Base-by-base conservation (phyloP, 352 stramenopile species). In the Thalassiosira pacifica region DNA sequence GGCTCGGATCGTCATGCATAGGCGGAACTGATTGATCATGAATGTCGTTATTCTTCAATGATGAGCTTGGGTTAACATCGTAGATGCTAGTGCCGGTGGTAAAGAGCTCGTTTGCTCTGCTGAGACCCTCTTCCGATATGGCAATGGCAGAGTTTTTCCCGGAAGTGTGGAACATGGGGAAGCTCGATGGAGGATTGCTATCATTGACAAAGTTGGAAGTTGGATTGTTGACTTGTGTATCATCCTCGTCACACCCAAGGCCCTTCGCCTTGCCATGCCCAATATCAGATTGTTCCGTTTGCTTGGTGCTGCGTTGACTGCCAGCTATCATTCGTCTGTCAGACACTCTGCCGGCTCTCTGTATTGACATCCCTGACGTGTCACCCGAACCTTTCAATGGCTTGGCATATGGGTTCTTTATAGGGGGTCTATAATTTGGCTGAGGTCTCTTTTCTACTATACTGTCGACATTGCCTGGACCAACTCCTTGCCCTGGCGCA, bases 91-190 rank as follows among this genome's bases (percentile, higher is more conserved):
- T 22, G 29, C 18, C 22, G 29, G 11, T 76, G 18, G 29, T 57
- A 11, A 32, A 65, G 27, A 66, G 27, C 16, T 65, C 29, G 48
- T 19, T 64, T 29, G 67, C 67, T 18, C 24, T 76, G n/a, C 26
- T 37, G 19, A 76, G 37, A 48, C 11, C 26, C 37, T 76, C 67
- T 24, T 76, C 26, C 5, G 32, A 19, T 64, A 69, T 64, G 34
- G 26, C 48, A 10, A 76, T 34, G 40, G 11, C 29, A 63, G 6
- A 11, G 34, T 34, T 29, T 64, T 67, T 57, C 6, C 11, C 45
- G 10, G 34, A 4, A 42, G 34, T 42, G 4, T 42, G 34, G 10
- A 42, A 42, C 34, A 42, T 42, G 34, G 34, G 34, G 34, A 42
- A 42, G 10, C 4, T 11, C 34, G 10, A 42, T 42, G 34, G 34